Conservation (phyloP, 805 yeast species). For the Saccharomycopsis capsularis region DNA sequence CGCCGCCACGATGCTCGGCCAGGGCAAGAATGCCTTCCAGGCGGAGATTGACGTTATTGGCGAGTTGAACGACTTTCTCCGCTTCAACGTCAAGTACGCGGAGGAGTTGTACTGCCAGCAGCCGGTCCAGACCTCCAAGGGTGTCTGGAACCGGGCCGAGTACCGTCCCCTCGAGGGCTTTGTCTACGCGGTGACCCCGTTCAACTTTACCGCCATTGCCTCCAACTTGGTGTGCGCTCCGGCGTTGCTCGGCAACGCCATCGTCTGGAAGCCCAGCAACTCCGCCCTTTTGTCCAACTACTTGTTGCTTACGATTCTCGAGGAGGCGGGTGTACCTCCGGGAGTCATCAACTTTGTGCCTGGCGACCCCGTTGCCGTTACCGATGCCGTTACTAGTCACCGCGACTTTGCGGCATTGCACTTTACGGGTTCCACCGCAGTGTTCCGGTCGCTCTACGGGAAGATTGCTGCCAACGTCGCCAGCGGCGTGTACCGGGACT, state of each 20-base stretch:
- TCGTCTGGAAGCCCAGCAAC: conserved; percentile 96
- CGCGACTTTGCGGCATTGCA: conserved; percentile 78
- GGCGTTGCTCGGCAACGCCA: conserved; percentile 94
- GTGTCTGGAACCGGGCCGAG: conserved; percentile 96
- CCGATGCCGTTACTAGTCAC: conserved; percentile 59
- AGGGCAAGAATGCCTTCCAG: conserved; percentile 94
- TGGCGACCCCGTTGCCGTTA: conserved; percentile 76
- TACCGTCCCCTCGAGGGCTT: conserved; percentile 97
- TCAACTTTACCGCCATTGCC: conserved; percentile 97
- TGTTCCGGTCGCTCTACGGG: conserved; percentile 72
- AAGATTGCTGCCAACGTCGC: conserved; percentile 73
- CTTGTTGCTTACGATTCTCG: conserved; percentile 66
- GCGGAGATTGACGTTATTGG: conserved; percentile 94
- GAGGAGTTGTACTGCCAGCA: conserved; percentile 75
- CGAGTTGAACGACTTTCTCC: conserved; percentile 83
- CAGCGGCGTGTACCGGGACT: conserved; percentile 66
- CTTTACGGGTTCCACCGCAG: conserved; percentile 92
- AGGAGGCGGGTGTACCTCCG: conserved; percentile 92
- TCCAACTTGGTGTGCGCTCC: conserved; percentile 95
- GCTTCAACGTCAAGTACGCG: conserved; percentile 90
- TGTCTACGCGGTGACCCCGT: conserved; percentile 95
- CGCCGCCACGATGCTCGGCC: conserved; percentile 96
- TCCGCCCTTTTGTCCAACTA: conserved; percentile 90
- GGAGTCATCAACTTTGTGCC: conserved; percentile 95
- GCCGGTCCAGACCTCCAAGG: conserved; percentile 71